phyloP scores from a whole-genome alignment of 2,329 filamentous ascomycete species.

The Akanthomyces dipterigenus region DNA sequence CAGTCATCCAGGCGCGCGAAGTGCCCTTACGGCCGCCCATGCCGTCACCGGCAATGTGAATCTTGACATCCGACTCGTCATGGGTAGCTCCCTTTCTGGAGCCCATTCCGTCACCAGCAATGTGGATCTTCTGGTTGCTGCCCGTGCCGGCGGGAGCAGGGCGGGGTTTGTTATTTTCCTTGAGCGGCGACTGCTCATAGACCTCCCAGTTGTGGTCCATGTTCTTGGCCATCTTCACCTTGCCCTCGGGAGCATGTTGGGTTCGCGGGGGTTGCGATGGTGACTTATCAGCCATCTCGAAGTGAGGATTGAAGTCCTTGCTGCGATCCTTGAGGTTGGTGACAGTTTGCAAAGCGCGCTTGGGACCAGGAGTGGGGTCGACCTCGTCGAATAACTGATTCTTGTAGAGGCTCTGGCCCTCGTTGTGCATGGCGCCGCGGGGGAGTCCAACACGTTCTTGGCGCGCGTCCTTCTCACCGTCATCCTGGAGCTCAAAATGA shows the following conservation, averaged over 20 bases:
- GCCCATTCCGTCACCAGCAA: slow-evolving; percentile 61
- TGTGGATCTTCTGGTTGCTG: slow-evolving; percentile 29
- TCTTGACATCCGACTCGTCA: slow-evolving; percentile 31
- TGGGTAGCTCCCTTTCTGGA: slow-evolving; percentile 47
- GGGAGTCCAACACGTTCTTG: slow-evolving; percentile 39
- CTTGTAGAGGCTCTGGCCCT: slow-evolving; percentile 64
- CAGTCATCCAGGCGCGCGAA: slow-evolving; percentile 51
- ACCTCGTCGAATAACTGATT: slow-evolving; percentile 65
- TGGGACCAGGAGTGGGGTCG: slow-evolving; percentile 32
- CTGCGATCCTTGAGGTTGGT: slow-evolving; percentile 67
- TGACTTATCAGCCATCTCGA: slow-evolving; percentile 65
- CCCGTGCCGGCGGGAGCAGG: background rate
- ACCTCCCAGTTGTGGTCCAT: slow-evolving; percentile 60
- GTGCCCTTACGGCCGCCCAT: slow-evolving; percentile 57
- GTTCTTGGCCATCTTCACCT: slow-evolving; percentile 64
- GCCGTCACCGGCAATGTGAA: slow-evolving; percentile 52
- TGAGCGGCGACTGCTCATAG: slow-evolving; percentile 51
- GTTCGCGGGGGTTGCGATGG: slow-evolving; percentile 38
- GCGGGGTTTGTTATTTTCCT: slow-evolving; percentile 42
- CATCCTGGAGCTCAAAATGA: slow-evolving; percentile 80
- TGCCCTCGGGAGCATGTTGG: slow-evolving; percentile 47
- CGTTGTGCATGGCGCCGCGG: slow-evolving; percentile 56
- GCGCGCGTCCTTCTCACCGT: slow-evolving; percentile 52
- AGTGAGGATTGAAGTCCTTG: slow-evolving; percentile 74
- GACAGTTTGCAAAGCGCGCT: slow-evolving; percentile 53